Conservation (phyloP, 2,329 filamentous ascomycete species). For the Sporothrix dimorphospora region DNA sequence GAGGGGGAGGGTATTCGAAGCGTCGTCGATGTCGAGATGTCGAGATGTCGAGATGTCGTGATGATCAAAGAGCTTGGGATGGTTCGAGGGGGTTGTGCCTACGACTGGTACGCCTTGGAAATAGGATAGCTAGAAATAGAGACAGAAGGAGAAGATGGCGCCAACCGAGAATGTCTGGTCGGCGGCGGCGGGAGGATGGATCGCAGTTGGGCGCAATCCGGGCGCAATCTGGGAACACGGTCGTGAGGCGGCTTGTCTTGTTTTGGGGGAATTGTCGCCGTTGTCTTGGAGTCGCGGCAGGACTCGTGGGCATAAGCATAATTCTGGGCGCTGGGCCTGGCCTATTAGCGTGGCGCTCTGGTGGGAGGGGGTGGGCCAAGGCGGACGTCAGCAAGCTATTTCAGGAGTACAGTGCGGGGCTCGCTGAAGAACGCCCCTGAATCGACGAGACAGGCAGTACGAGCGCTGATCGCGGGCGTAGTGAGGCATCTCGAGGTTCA, state of each 20-base stretch:
- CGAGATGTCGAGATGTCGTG: neutral
- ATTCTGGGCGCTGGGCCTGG: neutral
- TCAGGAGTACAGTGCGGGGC: conserved; percentile 16
- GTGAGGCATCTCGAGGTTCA: too few species aligned
- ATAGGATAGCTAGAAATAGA: neutral
- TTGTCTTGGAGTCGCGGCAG: neutral
- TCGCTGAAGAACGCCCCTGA: conserved; percentile 19
- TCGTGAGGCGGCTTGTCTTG: conserved; percentile 11
- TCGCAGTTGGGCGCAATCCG: neutral
- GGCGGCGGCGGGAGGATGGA: neutral
- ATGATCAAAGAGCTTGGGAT: neutral
- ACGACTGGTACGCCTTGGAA: neutral
- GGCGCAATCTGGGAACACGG: conserved; percentile 1
- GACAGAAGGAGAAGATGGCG: neutral
- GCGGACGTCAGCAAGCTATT: neutral
- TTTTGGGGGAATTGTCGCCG: conserved; percentile 14
- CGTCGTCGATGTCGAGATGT: neutral
- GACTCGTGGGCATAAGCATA: neutral
- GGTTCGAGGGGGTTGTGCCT: neutral
- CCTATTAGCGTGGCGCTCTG: neutral
- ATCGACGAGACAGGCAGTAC: neutral
- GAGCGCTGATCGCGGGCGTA: neutral
- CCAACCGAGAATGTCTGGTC: too few species aligned
- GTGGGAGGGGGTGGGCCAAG: neutral
- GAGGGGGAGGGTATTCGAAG: neutral